These are phyloP conservation scores for Nepenthes mirabilis DNA, from an alignment of 148 eudicot genomes.

Conservation along the genomic window DNA sequence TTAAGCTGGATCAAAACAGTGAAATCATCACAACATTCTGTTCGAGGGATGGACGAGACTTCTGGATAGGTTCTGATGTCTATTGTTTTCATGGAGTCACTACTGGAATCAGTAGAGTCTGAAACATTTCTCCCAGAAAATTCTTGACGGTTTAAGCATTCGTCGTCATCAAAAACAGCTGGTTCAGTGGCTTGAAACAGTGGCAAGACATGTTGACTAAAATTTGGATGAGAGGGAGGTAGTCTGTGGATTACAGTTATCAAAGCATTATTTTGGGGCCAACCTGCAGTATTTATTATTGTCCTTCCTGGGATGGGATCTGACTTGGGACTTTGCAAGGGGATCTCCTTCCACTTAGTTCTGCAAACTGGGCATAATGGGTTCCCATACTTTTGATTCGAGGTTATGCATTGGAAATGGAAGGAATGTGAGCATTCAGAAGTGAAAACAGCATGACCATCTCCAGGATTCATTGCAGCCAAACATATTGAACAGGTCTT, in stretches of 20 bases:
- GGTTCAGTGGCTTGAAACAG: constrained; percentile 50
- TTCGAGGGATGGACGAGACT: constrained; percentile 36
- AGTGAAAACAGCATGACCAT: constrained; percentile 79
- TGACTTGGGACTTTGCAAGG: constrained; percentile 39
- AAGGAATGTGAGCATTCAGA: constrained; percentile 91
- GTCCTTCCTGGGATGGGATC: constrained; percentile 27
- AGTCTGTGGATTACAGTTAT: constrained; percentile 39
- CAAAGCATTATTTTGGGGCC: constrained; percentile 27
- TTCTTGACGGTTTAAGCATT: constrained; percentile 30
- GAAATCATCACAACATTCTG: constrained; percentile 26
- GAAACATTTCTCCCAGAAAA: constrained; percentile 9
- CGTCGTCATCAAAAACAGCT: constrained; percentile 61
- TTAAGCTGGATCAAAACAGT: constrained; percentile 56
- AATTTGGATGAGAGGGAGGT: constrained; percentile 33
- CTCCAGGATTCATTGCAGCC: constrained; percentile 48
- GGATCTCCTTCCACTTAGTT: constrained; percentile 79
- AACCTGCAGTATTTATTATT: constrained; percentile 21
- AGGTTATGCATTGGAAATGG: constrained; percentile 72
- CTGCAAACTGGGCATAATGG: constrained; percentile 75
- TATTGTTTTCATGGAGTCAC: constrained; percentile 16
- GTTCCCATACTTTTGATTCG: constrained; percentile 71
- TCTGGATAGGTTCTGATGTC: constrained; percentile 47
- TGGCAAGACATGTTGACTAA: constrained; percentile 23
- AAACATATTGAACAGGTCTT: constrained; percentile 74
- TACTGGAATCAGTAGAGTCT: constrained; percentile 7